Percentiles rank a stretch among this genome's conserved stretches.
Evolutionary conservation across 2,329 filamentous ascomycete species (phyloP).

Genomic region (Chrysoporthe puriensis): DNA sequence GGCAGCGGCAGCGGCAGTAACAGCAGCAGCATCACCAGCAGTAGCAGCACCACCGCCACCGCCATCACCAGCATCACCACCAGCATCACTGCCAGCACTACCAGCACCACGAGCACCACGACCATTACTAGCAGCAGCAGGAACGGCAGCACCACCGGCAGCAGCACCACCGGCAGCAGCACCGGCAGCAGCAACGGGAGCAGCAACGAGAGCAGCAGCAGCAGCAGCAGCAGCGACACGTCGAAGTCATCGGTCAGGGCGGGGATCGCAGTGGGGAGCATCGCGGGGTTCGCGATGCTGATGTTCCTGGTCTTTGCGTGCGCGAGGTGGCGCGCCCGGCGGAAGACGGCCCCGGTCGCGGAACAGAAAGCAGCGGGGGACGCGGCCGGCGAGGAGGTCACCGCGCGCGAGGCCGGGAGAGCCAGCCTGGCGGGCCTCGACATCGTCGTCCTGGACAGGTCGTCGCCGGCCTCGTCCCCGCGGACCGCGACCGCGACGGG

Average conservation of each 20-base stretch:
- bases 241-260: slow-evolving; percentile 1
- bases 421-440: slow-evolving; percentile 4
- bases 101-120: no score
- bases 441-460: slow-evolving; percentile 18
- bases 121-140: not conserved
- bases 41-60: no score
- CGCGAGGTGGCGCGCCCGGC: slow-evolving; percentile 4
- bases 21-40: no score
- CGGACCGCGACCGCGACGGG: slow-evolving; percentile 15
- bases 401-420: not conserved
- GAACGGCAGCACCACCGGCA: not conserved
- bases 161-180: not conserved
- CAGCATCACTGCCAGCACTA: no score
- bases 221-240: not conserved
- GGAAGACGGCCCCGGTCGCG: not conserved
- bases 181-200: not conserved
- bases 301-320: slow-evolving; percentile 7
- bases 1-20: not conserved
- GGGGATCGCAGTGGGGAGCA: slow-evolving; percentile 18
- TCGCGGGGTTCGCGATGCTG: slow-evolving; percentile 13
- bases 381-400: not conserved
- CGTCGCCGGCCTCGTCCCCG: not conserved
- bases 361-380: not conserved
- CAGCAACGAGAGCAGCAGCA: not conserved
- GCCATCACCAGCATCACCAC: no score